phyloP scores from a whole-genome alignment of 169 alveolate species.

The Plasmodium relictum region DNA sequence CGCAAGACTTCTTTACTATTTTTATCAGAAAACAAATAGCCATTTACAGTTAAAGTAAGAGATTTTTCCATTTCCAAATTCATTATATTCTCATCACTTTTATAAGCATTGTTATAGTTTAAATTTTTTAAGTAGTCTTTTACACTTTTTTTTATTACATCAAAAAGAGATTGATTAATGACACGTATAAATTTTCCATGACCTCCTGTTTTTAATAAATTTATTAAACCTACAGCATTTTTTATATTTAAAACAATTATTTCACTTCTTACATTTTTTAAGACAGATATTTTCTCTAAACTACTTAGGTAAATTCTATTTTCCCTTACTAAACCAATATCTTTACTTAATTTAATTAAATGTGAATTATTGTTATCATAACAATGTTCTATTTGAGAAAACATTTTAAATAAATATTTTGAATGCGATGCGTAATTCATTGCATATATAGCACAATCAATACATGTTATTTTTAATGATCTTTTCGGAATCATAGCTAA shows the following conservation, averaged over 20 bases:
- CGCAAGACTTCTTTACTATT: conserved; percentile 8
- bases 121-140: conserved; percentile 14
- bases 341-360: conserved; percentile 17
- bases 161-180: conserved; percentile 16
- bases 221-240: conserved; percentile 15
- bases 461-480: conserved; percentile 31
- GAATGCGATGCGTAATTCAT: conserved; percentile 44
- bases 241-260: conserved; percentile 34
- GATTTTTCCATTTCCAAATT: conserved; percentile 2
- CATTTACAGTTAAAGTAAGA: conserved; percentile 34
- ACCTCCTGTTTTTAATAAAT: conserved; percentile 14
- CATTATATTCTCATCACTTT: not conserved
- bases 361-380: conserved; percentile 20
- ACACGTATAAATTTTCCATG: conserved; percentile 15
- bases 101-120: conserved; percentile 12
- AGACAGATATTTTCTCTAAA: conserved; percentile 11
- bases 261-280: conserved; percentile 49
- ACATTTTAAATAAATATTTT: conserved; percentile 11
- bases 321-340: conserved; percentile 33
- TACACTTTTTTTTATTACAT: conserved; percentile 34
- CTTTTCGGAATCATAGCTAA: conserved; percentile 23
- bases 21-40: conserved; percentile 36
- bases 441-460: conserved; percentile 33
- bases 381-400: conserved; percentile 14
- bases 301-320: conserved; percentile 34